Conservation (phyloP, 257 asterid species). For the Solanum bulbocastanum region DNA sequence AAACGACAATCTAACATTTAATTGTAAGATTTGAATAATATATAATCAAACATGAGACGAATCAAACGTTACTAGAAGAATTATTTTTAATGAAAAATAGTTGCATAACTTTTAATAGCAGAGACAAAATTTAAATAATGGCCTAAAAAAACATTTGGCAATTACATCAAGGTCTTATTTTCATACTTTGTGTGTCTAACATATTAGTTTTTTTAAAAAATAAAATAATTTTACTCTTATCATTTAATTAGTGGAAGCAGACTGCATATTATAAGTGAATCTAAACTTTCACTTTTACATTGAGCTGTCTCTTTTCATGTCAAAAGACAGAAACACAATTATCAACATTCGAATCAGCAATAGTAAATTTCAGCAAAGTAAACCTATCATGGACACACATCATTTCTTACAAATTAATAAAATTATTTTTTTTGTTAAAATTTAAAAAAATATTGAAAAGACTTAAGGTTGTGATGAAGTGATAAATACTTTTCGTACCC, state of each 20-base stretch:
- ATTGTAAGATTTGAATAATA: too few species aligned
- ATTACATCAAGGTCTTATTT: not conserved
- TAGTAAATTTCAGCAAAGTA: not conserved
- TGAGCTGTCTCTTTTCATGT: not conserved
- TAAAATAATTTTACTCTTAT: not conserved
- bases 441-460: too few species aligned
- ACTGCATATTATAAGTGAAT: not conserved
- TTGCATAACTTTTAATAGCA: not conserved
- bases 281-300: not conserved
- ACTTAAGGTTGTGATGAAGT: not conserved
- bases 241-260: not conserved
- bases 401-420: not conserved
- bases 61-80: not conserved
- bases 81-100: not conserved
- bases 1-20: too few species aligned
- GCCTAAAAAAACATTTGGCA: not conserved
- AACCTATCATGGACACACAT: not conserved
- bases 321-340: not conserved
- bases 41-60: not conserved
- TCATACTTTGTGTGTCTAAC: not conserved
- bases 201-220: not conserved
- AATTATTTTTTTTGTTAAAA: too few species aligned
- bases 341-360: not conserved
- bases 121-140: not conserved
- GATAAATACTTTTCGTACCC: not conserved